Evolutionary conservation across 1,284 basidiomycete genomes (phyloP).

Genomic region (Trichosporon coremiiforme): DNA sequence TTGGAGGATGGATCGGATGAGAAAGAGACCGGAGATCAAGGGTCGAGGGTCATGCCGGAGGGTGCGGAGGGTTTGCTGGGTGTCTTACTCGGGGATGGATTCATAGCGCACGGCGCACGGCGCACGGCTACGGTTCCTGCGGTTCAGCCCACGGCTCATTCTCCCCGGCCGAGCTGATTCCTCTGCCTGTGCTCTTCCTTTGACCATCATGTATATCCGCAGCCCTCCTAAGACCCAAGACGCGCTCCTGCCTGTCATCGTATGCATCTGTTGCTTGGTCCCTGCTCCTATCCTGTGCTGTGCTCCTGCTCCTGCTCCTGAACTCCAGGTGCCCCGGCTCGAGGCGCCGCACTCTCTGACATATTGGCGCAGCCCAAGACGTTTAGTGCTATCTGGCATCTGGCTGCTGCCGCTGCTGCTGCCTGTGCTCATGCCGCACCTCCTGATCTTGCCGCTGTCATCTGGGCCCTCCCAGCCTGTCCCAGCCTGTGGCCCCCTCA

Average conservation of each 20-base stretch:
- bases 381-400: not conserved
- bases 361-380: not conserved
- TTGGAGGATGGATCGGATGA: not conserved
- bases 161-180: too few relatives aligned
- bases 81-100: conserved; percentile 8
- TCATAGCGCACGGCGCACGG: not conserved
- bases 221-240: too few relatives aligned
- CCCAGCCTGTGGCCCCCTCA: too few relatives aligned
- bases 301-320: too few relatives aligned
- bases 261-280: not conserved
- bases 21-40: conserved; percentile 16
- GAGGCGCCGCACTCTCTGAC: not conserved
- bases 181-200: conserved; percentile 1
- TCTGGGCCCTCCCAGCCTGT: too few relatives aligned
- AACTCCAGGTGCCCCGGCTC: not conserved
- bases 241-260: not conserved
- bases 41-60: conserved; percentile 1
- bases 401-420: not conserved
- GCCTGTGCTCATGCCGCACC: not conserved
- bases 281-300: not conserved
- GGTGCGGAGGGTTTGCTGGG: not conserved
- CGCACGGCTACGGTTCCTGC: not conserved
- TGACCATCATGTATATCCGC: too few relatives aligned
- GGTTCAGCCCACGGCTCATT: not conserved
- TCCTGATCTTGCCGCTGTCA: not conserved